Evolutionary conservation across 2,329 filamentous ascomycete genomes (phyloP), one percentile per base, ranked within the genome.

Genomic region (Clonostachys rosea): DNA sequence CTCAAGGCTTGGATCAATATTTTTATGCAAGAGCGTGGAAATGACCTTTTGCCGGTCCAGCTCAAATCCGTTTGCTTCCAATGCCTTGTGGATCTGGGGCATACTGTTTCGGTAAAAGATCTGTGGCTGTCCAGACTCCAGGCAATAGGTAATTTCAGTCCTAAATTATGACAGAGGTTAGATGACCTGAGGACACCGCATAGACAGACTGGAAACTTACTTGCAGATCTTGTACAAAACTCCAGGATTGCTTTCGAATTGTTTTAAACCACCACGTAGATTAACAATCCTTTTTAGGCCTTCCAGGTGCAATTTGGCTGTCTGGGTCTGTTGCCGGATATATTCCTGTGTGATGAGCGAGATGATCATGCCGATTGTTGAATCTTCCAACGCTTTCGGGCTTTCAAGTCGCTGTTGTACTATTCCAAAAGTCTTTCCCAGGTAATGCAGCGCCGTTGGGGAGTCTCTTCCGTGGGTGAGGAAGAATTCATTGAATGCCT

Each of bases 191-290:
- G 24, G 4, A 30, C 24, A 30, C 24, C 24, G 8, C 24, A 10
- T 30, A 30, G 24, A 30, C 8, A 30, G 24, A 10, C 24, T 30
- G 9, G 9, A 30, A n/a, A 34, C 42, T 43, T 30, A 43, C 42
- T 46, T 46, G 44, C 44, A 46, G n/a, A 46, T 40, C 44, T 46
- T 46, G 36, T 40, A 30, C 14, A 24, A 14, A 16, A 46, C 36
- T 34, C 36, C 13, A 6, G 44, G 37, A 34, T 46, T 13, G 40
- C 11, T 34, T 41, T 13, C 36, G 11, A 39, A 17, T 40, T 46
- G n/a, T 18, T 54, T 45, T 12, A 78, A 53, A 4, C 75, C 74
- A 5, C 74, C 73, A 16, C 73, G 65, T 40, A 73, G 50, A 16
- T 58, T 59, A 11, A 78, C 59, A 59, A 75, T 70, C 16, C 63